Conservation (phyloP, 495 filamentous ascomycete species). For the Aspergillus affinis region DNA sequence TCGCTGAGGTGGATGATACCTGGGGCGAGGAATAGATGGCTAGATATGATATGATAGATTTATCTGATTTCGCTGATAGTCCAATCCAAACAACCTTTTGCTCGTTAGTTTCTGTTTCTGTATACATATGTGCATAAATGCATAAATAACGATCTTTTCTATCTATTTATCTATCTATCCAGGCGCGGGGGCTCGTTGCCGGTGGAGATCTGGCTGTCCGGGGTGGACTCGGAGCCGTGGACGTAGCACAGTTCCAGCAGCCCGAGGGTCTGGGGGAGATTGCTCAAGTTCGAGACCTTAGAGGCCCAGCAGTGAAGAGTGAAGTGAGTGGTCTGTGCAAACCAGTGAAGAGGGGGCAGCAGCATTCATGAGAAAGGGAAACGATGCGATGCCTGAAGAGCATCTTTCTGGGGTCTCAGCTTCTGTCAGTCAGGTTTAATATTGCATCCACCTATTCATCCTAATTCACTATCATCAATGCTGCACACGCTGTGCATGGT, state of each 20-base stretch:
- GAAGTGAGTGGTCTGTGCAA: background rate
- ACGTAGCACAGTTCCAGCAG: conserved; percentile 39
- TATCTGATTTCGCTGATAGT: no score
- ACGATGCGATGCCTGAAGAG: background rate
- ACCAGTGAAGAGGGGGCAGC: background rate
- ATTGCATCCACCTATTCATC: background rate
- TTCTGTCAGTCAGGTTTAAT: background rate
- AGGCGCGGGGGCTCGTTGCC: conserved; percentile 36
- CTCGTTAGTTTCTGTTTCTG: background rate
- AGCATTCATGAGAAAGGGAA: background rate
- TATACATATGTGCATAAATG: background rate
- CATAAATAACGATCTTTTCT: background rate
- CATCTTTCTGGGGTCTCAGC: no score
- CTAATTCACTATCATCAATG: background rate
- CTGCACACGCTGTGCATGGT: background rate
- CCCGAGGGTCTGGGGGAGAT: conserved; percentile 30
- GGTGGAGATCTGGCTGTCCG: conserved; percentile 18
- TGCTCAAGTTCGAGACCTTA: conserved; percentile 24
- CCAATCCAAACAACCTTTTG: background rate
- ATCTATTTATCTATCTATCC: conserved; percentile 4
- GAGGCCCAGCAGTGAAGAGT: conserved; percentile 19
- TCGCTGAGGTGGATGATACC: conserved; percentile 52
- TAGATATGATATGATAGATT: background rate
- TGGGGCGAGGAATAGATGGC: conserved; percentile 30
- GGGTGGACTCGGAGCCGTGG: conserved; percentile 31